Conservation (phyloP, 345 rosid genomes). For the Cardamine occulta region DNA sequence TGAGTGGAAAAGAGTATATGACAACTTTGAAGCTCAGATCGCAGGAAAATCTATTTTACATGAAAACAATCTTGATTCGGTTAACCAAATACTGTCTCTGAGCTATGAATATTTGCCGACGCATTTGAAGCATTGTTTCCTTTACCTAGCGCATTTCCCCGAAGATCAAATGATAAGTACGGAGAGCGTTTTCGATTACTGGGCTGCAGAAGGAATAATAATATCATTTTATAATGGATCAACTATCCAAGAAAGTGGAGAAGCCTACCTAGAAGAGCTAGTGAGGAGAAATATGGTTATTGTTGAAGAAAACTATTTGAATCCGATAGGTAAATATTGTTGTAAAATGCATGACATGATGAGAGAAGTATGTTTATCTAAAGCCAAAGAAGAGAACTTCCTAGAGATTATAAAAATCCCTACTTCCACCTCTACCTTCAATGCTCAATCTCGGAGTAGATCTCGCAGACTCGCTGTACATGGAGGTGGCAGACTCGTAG, state of each 20-base stretch:
- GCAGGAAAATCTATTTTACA: neutral
- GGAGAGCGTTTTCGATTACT: no score
- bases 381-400: neutral
- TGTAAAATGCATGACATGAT: neutral
- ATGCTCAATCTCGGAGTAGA: neutral
- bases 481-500: no score
- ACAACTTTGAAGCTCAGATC: neutral
- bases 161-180: no score
- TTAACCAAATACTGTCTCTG: neutral
- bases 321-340: no score
- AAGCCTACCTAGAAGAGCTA: constrained; percentile 26
- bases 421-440: no score
- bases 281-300: constrained; percentile 15
- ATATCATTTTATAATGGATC: neutral
- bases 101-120: constrained; percentile 13
- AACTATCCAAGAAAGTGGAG: constrained; percentile 35
- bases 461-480: neutral
- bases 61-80: neutral
- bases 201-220: constrained; percentile 50
- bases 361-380: neutral
- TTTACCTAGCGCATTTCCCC: constrained; percentile 18
- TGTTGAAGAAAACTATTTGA: neutral
- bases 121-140: constrained; percentile 18
- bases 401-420: no score
- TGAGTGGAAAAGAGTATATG: neutral